Evolutionary conservation across 192 early-diverging fungal genomes (phyloP).

Genomic region (Obelidium mucronatum): DNA sequence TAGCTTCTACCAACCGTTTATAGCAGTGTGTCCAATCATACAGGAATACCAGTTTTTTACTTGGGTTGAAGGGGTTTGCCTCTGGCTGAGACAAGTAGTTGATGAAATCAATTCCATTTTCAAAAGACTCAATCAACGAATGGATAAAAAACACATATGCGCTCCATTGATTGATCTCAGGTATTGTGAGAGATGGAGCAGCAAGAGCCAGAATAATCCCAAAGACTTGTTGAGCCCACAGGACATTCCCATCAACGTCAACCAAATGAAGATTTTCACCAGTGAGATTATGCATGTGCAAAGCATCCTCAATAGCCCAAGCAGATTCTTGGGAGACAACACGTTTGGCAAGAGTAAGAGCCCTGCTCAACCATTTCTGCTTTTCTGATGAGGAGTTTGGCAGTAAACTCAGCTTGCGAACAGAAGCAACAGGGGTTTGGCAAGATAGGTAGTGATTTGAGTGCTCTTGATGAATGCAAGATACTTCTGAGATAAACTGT

Average conservation of each 20-base stretch:
- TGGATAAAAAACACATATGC: background rate
- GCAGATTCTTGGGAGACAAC: background rate
- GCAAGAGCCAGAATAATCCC: background rate
- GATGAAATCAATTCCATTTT: slow-evolving; percentile 2
- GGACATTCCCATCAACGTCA: background rate
- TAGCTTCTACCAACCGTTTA: background rate
- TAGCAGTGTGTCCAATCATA: background rate
- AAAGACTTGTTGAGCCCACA: slow-evolving; percentile 1
- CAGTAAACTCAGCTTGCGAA: background rate
- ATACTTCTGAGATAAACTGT: background rate
- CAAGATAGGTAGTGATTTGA: background rate
- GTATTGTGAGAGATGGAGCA: background rate
- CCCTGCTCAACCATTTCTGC: background rate
- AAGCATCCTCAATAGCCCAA: background rate
- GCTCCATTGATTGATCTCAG: slow-evolving; percentile 4
- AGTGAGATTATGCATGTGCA: background rate
- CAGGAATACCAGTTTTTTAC: background rate
- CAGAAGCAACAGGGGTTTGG: background rate
- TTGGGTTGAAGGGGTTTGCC: background rate
- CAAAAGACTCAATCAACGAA: background rate
- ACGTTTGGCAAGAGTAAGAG: background rate
- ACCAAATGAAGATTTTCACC: too few species aligned
- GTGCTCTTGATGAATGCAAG: background rate
- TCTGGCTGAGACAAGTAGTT: background rate
- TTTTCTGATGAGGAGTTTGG: background rate